Base-by-base conservation (phyloP, 176 grass and related monocot genomes). In the Tillandsia leiboldiana region DNA sequence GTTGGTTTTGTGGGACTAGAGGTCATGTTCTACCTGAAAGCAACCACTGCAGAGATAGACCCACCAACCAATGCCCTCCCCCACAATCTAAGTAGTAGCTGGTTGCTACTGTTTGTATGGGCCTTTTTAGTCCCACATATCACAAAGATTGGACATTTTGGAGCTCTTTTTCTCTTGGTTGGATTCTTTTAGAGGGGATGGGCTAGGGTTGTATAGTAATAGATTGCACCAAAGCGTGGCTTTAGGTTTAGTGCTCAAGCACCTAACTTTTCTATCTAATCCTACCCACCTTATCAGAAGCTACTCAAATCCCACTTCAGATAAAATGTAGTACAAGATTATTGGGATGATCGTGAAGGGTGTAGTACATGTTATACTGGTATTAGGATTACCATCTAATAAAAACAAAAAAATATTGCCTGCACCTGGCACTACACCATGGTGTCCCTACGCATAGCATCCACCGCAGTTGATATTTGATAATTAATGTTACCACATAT, bases 161-260 rank as follows among this genome's bases (percentile, higher is more conserved):
- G 15, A 2, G 12, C 15, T 15, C 52, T 15, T 54, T 54, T 54
- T 12, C 52, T 56, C 52, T 56, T 61, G 56, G 17, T 61, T 61
- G 56, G n/a, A 1, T 61, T 2, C 56, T 15, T 23, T 10, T 18
- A 9, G 12, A 61, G 15, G 15, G 56, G 56, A 61, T 23, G 56
- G 33, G 33, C 33, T 9, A 61, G n/a, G 56, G 5, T 61, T 61
- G 56, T 61, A 20, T 20, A 10, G 56, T 61, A 61, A 61, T 61
- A 18, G 17, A 20, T 18, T 61, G 22, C 22, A 42, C 33, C 33
- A 23, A 9, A 61, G 56, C 22, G 56, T 42, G 56, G 17, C 15
- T 61, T 23, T 59, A 59, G 56, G 12, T 61, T 61, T 61, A 61
- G 56, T 61, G 56, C 56, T 61, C 56, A 15, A 61, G 15, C 56